Evolutionary conservation across 2,329 filamentous ascomycete genomes (phyloP), one percentile per base, ranked within the genome.

Genomic region (Cytospora leucostoma): DNA sequence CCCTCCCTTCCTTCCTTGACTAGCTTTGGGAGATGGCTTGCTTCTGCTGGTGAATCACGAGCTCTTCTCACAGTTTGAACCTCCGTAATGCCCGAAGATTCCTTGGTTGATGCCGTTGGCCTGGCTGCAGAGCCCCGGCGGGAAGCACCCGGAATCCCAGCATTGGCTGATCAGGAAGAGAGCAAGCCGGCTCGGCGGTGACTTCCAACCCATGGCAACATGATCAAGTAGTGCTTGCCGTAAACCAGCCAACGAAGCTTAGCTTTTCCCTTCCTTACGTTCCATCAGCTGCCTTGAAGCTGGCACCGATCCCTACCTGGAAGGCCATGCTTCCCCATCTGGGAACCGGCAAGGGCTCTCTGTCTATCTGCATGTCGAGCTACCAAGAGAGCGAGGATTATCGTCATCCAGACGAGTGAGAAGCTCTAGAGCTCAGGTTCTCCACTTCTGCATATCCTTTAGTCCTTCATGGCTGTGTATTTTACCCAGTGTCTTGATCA

Each of bases 41-140:
- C 51, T 58, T 19, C 49, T 56, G 58, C 50, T 61, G 35, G 54
- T 56, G 52, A 44, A 50, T 50, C 27, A 32, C 34, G 38, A 13
- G 27, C 7, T 15, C 50, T 3, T 54, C 8, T 27, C n/a, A 8
- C 32, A 27, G 3, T 15, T 19, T 47, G 34, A 55, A 19, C 27
- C 38, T 52, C 15, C 19, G 33, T 19, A 27, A 56, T 59, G 19
- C 35, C 34, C 34, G 53, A 15, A 10, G n/a, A 33, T 38, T 37
- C 47, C 44, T 47, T 58, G 35, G 19, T 59, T 52, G 19, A 59
- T 34, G 56, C 60, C 63, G 56, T 64, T 69, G 67, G 67, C 68
- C 63, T 53, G 64, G 62, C 61, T 64, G 61, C 63, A 59, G 59
- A 53, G 44, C 53, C 54, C 37, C 50, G 56, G 47, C 50, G 34